A percentile compares a stretch with the other conserved stretches of the same genome.
phyloP scores from a whole-genome alignment of 2,329 filamentous ascomycete genomes.

The Helotiales sp. region DNA sequence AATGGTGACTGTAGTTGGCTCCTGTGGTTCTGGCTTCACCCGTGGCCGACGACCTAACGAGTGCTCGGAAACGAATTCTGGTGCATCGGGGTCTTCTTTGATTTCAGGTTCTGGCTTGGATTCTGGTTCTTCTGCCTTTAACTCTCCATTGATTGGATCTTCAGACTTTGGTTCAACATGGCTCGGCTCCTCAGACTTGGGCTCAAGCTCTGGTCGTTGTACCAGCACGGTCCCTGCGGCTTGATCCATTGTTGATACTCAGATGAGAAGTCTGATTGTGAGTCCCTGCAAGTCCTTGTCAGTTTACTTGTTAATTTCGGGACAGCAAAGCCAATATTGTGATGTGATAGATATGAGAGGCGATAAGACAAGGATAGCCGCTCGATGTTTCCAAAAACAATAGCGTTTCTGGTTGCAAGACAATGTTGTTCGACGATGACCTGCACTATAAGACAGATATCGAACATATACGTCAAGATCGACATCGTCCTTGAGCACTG shows the following conservation, averaged over 20 bases:
- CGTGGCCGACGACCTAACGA: slow-evolving; percentile 8
- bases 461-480: no score
- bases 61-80: not conserved
- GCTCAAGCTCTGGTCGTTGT: not conserved
- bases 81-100: slow-evolving; percentile 3
- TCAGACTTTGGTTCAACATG: not conserved
- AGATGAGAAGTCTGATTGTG: not conserved
- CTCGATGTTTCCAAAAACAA: no score
- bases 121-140: not conserved
- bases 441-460: no score
- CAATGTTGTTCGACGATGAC: no score
- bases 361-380: not conserved
- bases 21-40: slow-evolving; percentile 18
- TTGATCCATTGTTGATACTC: not conserved
- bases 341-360: not conserved
- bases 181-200: not conserved
- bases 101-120: not conserved
- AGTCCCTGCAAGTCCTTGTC: not conserved
- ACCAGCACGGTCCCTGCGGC: not conserved
- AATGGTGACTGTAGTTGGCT: slow-evolving; percentile 21
- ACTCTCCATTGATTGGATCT: not conserved
- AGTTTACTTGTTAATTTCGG: not conserved
- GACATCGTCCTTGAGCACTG: not conserved
- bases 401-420: no score
- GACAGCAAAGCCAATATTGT: not conserved